These are phyloP conservation scores for Mucor velutinosus DNA, from an alignment of 371 early-diverging fungal species.

Conservation along the genomic window DNA sequence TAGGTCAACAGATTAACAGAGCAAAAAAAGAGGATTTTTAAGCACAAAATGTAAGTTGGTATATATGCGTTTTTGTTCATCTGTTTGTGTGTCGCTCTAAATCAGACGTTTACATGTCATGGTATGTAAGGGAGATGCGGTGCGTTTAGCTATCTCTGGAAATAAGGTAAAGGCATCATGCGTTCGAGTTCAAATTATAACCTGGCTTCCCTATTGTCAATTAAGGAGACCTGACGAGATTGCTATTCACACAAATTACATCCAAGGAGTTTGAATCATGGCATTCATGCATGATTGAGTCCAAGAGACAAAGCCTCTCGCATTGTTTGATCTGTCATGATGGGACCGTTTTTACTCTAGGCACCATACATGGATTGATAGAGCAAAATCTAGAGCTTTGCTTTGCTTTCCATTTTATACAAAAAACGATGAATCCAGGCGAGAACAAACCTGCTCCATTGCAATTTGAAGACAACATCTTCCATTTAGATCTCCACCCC, in stretches of 20 bases:
- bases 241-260: background rate
- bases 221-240: background rate
- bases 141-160: background rate
- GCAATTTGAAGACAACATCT: constrained; percentile 54
- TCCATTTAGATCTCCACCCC: constrained; percentile 80
- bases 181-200: background rate
- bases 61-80: background rate
- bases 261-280: background rate
- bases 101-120: background rate
- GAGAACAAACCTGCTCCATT: constrained; percentile 20
- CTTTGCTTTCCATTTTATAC: background rate
- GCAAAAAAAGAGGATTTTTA: background rate
- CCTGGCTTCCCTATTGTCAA: background rate
- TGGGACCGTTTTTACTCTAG: constrained; percentile 8
- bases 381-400: background rate
- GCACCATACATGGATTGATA: background rate
- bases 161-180: background rate
- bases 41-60: background rate
- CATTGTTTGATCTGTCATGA: background rate
- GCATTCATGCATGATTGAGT: background rate
- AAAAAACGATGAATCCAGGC: constrained; percentile 4
- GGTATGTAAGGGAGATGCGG: background rate
- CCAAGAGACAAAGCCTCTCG: background rate
- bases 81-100: background rate
- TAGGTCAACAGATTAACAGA: background rate